These are phyloP conservation scores for Wickerhamiella slavikovae DNA, from an alignment of 805 yeast species.

Conservation along the genomic window DNA sequence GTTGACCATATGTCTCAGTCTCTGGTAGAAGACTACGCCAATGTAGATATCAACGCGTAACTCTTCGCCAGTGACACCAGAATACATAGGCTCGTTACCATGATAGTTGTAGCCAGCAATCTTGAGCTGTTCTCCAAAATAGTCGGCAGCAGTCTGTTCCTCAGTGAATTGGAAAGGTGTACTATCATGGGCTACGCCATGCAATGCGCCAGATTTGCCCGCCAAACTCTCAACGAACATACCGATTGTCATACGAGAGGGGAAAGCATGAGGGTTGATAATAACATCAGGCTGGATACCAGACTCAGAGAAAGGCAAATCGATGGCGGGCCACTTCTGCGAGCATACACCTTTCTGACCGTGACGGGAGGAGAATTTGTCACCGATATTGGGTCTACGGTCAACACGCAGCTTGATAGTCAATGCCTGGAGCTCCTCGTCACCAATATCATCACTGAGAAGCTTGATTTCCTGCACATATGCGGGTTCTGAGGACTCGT, in stretches of 20 bases:
- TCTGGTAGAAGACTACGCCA: conserved; percentile 93
- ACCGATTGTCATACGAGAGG: conserved; percentile 99
- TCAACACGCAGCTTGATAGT: conserved; percentile 81
- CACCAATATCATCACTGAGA: conserved; percentile 61
- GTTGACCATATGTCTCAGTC: conserved; percentile 98
- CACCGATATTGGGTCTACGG: conserved; percentile 89
- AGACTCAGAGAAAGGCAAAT: conserved; percentile 90
- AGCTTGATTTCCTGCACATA: conserved; percentile 88
- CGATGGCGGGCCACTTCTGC: conserved; percentile 91
- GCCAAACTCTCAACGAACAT: conserved; percentile 97
- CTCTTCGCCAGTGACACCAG: conserved; percentile 97
- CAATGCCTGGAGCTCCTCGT: conserved; percentile 61
- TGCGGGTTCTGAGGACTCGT: conserved; percentile 87
- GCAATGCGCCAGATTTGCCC: conserved; percentile 97
- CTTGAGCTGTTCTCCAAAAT: conserved; percentile 80
- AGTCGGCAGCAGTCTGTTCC: conserved; percentile 88
- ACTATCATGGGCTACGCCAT: conserved; percentile 91
- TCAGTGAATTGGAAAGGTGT: conserved; percentile 94
- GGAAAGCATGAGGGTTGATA: conserved; percentile 98
- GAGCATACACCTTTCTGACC: conserved; percentile 98
- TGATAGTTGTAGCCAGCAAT: conserved; percentile 89
- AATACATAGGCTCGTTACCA: conserved; percentile 97
- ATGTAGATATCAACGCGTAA: conserved; percentile 86
- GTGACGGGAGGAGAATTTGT: conserved; percentile 91
- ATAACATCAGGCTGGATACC: conserved; percentile 97